Percentiles rank a stretch among this genome's conserved stretches.
Conservation (phyloP, 1,139 yeast genomes). For the Saccharomycopsis phalli region DNA sequence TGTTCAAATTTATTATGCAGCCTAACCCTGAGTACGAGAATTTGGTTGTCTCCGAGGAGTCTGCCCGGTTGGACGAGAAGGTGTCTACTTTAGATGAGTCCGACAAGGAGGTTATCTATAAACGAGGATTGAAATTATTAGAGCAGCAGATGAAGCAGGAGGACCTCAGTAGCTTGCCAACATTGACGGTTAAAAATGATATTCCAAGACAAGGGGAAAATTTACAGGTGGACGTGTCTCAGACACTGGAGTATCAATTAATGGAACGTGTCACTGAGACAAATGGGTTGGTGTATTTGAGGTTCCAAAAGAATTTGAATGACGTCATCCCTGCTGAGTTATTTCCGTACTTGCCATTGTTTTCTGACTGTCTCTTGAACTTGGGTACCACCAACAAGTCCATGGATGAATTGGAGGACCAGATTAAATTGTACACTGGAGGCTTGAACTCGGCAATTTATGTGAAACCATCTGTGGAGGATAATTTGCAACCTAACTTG, state of each 20-base stretch:
- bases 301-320: conserved; percentile 48
- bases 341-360: conserved; percentile 66
- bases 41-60: conserved; percentile 47
- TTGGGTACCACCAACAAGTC: conserved; percentile 67
- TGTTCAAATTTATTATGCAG: conserved; percentile 65
- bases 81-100: conserved; percentile 39
- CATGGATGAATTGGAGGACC: conserved; percentile 78
- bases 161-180: conserved; percentile 72
- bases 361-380: conserved; percentile 71
- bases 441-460: conserved; percentile 59
- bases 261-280: conserved; percentile 51
- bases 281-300: conserved; percentile 66
- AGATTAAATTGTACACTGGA: conserved; percentile 76
- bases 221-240: conserved; percentile 29
- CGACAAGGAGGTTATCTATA: conserved; percentile 50
- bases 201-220: conserved; percentile 51
- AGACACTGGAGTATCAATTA: conserved; percentile 20
- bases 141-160: conserved; percentile 60
- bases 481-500: conserved; percentile 30
- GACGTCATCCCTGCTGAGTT: conserved; percentile 49
- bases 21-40: conserved; percentile 53
- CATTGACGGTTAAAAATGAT: conserved; percentile 55
- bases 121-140: conserved; percentile 51
- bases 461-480: conserved; percentile 45
- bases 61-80: conserved; percentile 37